Evolutionary conservation across 1,139 yeast genomes (phyloP).

Genomic region (Scheffersomyces segobiensis): DNA sequence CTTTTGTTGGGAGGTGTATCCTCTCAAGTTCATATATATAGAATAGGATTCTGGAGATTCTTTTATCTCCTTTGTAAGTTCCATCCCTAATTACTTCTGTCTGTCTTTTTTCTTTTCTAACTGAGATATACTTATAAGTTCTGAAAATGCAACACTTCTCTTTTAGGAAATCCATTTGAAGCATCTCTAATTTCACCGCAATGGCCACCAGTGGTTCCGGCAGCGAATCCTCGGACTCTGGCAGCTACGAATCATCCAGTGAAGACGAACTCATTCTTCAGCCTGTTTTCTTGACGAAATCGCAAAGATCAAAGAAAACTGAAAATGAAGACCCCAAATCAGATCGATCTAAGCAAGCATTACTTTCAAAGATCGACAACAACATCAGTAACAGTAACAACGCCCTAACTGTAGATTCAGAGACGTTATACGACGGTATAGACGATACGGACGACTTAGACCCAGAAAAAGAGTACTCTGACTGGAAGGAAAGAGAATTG

Average conservation of each 20-base stretch:
- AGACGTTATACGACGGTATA: constrained; percentile 23
- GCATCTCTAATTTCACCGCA: neutral
- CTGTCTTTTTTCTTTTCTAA: no score
- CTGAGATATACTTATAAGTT: neutral
- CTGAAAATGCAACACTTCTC: neutral
- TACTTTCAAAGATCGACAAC: neutral
- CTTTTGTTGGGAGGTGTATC: neutral
- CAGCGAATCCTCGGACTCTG: neutral
- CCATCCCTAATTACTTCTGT: no score
- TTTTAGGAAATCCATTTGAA: no score
- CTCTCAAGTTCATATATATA: neutral
- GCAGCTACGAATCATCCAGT: constrained; percentile 1
- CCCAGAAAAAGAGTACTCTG: constrained; percentile 44
- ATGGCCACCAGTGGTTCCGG: neutral
- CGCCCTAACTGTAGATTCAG: constrained; percentile 5
- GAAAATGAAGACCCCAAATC: neutral
- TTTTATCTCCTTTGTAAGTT: neutral
- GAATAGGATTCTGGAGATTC: neutral
- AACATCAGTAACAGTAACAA: constrained; percentile 3
- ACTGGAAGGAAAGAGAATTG: constrained; percentile 49
- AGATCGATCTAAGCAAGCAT: neutral
- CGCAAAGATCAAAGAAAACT: constrained; percentile 3
- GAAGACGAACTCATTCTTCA: constrained; percentile 10
- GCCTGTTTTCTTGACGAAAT: constrained; percentile 15
- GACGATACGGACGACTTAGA: constrained; percentile 60